Evolutionary conservation across 192 early-diverging fungal genomes (phyloP).

Genomic region (Lobosporangium transversale): DNA sequence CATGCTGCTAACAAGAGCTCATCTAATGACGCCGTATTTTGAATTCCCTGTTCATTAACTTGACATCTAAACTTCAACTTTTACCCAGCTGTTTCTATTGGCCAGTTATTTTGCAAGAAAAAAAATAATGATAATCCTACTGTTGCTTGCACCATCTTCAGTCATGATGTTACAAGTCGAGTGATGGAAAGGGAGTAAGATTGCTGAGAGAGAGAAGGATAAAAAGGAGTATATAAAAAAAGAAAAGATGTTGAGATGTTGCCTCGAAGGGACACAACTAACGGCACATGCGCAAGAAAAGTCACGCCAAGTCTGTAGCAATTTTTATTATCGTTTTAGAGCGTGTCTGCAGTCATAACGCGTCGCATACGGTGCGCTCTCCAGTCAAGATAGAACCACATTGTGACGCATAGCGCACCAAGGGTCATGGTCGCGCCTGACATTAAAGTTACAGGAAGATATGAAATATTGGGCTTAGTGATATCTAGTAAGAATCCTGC

Average conservation of each 20-base stretch:
- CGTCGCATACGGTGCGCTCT: background rate
- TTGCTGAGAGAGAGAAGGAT: background rate
- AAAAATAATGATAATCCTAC: slow-evolving; percentile 7
- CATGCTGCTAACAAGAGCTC: slow-evolving; percentile 76
- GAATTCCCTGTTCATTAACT: no score
- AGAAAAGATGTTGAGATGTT: no score
- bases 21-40: no score
- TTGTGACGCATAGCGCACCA: slow-evolving; percentile 19
- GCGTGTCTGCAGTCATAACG: slow-evolving; percentile 2
- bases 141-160: slow-evolving; percentile 42
- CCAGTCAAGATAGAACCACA: slow-evolving; percentile 28
- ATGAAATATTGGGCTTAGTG: slow-evolving; percentile 33
- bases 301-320: background rate
- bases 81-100: no score
- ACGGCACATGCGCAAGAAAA: background rate
- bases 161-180: slow-evolving; percentile 13
- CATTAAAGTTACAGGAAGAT: slow-evolving; percentile 35
- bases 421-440: slow-evolving; percentile 21
- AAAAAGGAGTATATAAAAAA: background rate
- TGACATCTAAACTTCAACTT: no score
- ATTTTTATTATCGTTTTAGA: background rate
- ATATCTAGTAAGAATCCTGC: slow-evolving; percentile 46
- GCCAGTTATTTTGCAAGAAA: no score
- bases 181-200: background rate
- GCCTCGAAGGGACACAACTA: no score